These are phyloP conservation scores for Hepatocystis sp. DNA, from an alignment of 169 alveolate species.

Conservation along the genomic window DNA sequence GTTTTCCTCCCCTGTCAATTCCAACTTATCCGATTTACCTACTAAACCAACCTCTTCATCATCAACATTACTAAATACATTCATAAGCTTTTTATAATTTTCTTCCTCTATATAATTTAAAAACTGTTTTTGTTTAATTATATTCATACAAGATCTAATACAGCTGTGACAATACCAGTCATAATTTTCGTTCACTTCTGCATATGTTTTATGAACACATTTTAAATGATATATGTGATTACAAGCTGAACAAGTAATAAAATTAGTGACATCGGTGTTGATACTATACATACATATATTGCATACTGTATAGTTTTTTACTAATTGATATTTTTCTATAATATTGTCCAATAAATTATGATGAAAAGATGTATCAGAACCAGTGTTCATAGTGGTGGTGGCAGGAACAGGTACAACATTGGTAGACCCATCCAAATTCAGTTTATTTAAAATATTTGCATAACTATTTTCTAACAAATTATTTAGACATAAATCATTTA, in stretches of 20 bases:
- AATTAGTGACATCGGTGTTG: conserved; percentile 22
- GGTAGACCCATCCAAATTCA: neutral
- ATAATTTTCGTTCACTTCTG: conserved; percentile 64
- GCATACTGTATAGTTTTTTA: conserved; percentile 63
- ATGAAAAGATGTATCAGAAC: neutral
- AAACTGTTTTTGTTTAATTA: conserved; percentile 53
- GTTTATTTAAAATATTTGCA: conserved; percentile 40
- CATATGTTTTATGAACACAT: conserved; percentile 56
- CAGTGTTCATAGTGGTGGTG: too few species aligned
- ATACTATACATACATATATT: conserved; percentile 69
- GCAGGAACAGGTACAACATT: too few species aligned
- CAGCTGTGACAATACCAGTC: conserved; percentile 74
- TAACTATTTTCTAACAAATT: conserved; percentile 36
- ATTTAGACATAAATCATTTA: conserved; percentile 83
- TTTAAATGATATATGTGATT: conserved; percentile 61
- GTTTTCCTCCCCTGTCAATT: too few species aligned
- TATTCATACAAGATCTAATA: conserved; percentile 41
- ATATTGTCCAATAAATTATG: conserved; percentile 48
- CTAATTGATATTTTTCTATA: conserved; percentile 59
- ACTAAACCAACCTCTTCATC: too few species aligned
- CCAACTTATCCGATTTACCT: too few species aligned
- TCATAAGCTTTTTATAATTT: conserved; percentile 28
- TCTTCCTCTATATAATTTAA: conserved; percentile 31
- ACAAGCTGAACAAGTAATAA: conserved; percentile 63
- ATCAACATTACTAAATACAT: conserved; percentile 15